phyloP scores from a whole-genome alignment of 768 basidiomycete genomes.

The Peribolospora kevripleyi region DNA sequence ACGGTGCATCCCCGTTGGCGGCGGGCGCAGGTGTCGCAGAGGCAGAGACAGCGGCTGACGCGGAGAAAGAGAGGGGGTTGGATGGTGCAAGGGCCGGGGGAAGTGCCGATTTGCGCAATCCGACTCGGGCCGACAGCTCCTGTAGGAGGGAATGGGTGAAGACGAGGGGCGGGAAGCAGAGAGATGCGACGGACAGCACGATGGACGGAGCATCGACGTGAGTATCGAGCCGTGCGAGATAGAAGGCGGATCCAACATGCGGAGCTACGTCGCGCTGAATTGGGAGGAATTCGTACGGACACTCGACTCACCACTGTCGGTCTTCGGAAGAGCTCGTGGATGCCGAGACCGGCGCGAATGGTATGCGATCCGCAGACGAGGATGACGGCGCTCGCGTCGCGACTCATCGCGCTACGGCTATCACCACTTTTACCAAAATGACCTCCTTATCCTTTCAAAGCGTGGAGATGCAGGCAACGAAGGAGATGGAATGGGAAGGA shows the following conservation, averaged over 20 bases:
- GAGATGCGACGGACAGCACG: neutral
- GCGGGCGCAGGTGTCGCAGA: neutral
- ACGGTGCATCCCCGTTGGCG: neutral
- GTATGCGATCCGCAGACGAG: conserved; percentile 51
- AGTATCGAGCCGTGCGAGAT: neutral
- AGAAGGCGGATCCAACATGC: too few relatives aligned
- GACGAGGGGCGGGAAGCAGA: neutral
- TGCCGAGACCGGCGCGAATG: conserved; percentile 51
- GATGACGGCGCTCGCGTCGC: conserved; percentile 55
- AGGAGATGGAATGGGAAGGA: too few relatives aligned
- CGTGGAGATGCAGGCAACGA: too few relatives aligned
- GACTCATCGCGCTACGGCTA: conserved; percentile 8
- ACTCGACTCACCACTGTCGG: conserved; percentile 44
- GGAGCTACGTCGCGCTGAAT: too few relatives aligned
- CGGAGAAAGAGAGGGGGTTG: conserved; percentile 19
- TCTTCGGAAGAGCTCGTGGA: conserved; percentile 50
- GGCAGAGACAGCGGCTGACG: neutral
- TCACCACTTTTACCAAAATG: too few relatives aligned
- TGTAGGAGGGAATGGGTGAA: conserved; percentile 16
- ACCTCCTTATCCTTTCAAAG: too few relatives aligned
- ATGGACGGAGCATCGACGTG: neutral
- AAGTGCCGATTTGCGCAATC: conserved; percentile 29
- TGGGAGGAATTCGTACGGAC: neutral
- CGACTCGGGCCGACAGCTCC: conserved; percentile 62
- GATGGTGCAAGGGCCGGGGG: conserved; percentile 15